Conservation (phyloP, 805 yeast genomes). For the Cyberlindnera saturnus region DNA sequence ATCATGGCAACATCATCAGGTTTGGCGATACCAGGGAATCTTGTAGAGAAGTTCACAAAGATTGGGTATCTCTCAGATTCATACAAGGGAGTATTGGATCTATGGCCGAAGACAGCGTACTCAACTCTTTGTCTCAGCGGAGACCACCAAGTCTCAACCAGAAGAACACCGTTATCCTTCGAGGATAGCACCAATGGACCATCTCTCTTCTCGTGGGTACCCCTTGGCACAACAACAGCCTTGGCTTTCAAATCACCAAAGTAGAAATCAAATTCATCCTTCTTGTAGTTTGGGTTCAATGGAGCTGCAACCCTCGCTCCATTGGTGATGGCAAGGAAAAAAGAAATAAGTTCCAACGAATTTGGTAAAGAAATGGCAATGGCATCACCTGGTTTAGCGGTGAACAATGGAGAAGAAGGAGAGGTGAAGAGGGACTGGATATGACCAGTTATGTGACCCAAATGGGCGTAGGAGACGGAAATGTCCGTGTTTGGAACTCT, state of each 20-base stretch:
- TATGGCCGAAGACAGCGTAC: constrained; percentile 26
- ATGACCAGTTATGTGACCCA: constrained; percentile 39
- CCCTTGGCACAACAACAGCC: constrained; percentile 53
- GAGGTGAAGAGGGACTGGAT: constrained; percentile 42
- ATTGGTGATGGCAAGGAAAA: constrained; percentile 52
- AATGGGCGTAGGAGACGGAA: constrained; percentile 36
- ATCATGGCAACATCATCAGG: constrained; percentile 57
- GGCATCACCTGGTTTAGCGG: constrained; percentile 22
- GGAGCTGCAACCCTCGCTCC: constrained; percentile 62
- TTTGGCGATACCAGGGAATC: constrained; percentile 37
- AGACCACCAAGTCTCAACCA: constrained; percentile 50
- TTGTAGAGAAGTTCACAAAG: constrained; percentile 24
- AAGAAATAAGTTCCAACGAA: constrained; percentile 48
- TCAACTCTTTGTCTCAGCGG: constrained; percentile 35
- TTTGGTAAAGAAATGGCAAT: constrained; percentile 60
- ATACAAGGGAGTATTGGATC: constrained; percentile 23
- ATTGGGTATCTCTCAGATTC: constrained; percentile 24
- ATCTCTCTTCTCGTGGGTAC: constrained; percentile 30
- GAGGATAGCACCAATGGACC: constrained; percentile 48
- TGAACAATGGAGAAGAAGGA: constrained; percentile 35
- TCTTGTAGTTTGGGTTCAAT: constrained; percentile 56
- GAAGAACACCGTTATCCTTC: constrained; percentile 35
- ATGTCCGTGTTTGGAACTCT: constrained; percentile 41
- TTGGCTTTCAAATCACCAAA: constrained; percentile 52
- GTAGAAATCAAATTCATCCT: constrained; percentile 58